phyloP scores from a whole-genome alignment of 2,329 filamentous ascomycete species.

The Chalara sp. region DNA sequence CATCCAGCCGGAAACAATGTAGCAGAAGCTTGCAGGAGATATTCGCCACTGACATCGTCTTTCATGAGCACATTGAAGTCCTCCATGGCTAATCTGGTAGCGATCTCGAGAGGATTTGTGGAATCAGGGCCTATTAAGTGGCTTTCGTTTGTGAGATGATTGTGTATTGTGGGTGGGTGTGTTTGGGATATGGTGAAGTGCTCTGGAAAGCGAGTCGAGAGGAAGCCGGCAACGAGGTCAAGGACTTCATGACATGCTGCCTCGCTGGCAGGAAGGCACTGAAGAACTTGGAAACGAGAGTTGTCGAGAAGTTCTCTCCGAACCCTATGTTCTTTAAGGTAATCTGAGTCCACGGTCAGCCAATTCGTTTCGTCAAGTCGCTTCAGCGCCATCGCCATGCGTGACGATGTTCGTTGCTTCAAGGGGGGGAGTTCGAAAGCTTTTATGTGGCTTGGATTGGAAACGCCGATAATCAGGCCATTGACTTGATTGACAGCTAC shows the following conservation, averaged over 20 bases:
- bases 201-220: constrained; percentile 35
- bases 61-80: constrained; percentile 43
- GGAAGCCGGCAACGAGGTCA: constrained; percentile 36
- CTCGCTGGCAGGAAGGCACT: constrained; percentile 36
- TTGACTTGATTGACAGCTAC: too few relatives aligned
- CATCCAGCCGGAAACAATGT: constrained; percentile 47
- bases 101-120: constrained; percentile 40
- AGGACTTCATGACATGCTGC: constrained; percentile 40
- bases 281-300: constrained; percentile 34
- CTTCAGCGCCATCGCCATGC: too few relatives aligned
- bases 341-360: constrained; percentile 40
- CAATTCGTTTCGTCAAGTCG: constrained; percentile 36
- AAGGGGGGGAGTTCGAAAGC: too few relatives aligned
- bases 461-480: too few relatives aligned
- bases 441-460: too few relatives aligned
- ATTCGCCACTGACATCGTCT: constrained; percentile 36
- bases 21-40: constrained; percentile 42
- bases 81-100: constrained; percentile 42
- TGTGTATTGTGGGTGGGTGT: constrained; percentile 28
- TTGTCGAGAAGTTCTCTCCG: constrained; percentile 33
- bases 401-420: too few relatives aligned
- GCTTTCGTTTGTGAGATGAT: constrained; percentile 36
- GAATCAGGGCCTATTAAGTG: constrained; percentile 31
- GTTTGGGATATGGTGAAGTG: constrained; percentile 31
- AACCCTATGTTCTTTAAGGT: constrained; percentile 35